Evolutionary conservation across 2,329 filamentous ascomycete species (phyloP), one percentile per base, ranked within the genome.

Genomic region (Phoma sp.): DNA sequence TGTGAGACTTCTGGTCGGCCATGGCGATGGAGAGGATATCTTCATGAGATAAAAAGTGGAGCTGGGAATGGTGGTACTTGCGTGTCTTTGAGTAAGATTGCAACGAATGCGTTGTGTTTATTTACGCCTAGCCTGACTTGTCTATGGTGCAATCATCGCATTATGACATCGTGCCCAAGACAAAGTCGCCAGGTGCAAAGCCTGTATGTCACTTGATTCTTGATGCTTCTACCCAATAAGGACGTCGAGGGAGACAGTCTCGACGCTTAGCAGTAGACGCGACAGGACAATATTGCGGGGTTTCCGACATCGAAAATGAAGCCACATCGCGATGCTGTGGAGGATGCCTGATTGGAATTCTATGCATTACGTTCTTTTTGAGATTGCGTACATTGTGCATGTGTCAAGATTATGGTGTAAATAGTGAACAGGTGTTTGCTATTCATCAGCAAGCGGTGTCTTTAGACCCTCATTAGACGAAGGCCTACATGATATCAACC

Each of bases 1-100:
- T 55, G 44, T 62, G 58, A 6, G 27, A 39, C 35, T 33, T 23
- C 10, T 42, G 23, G 37, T 52, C 38, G 32, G 43, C 30, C 43
- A 52, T 52, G 23, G n/a, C 30, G 7, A 25, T 23, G 2, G 1
- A 38, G 27, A 13, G 32, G 3, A 13, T 33, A 11, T 27, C 7
- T 24, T 7, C 18, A 3, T 23, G 9, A 9, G 8, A 23, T 22
- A 5, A 9, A 7, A 14, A 25, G 14, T 6, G 8, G 3, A 29
- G 7, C 7, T 10, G 23, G 13, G 27, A 2, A 9, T 29, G 2
- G 27, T 29, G 27, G 6, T 9, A 33, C 7, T 33, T 11, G 32
- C 13, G 9, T 9, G n/a, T n/a, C 9, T 35, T 4, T 44, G 2
- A 18, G 18, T 18, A 18, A 18, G 18, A 18, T 18, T 18, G 18